Evolutionary conservation across 1,284 basidiomycete species (phyloP).

Genomic region (Bondarzewia mesenterica): DNA sequence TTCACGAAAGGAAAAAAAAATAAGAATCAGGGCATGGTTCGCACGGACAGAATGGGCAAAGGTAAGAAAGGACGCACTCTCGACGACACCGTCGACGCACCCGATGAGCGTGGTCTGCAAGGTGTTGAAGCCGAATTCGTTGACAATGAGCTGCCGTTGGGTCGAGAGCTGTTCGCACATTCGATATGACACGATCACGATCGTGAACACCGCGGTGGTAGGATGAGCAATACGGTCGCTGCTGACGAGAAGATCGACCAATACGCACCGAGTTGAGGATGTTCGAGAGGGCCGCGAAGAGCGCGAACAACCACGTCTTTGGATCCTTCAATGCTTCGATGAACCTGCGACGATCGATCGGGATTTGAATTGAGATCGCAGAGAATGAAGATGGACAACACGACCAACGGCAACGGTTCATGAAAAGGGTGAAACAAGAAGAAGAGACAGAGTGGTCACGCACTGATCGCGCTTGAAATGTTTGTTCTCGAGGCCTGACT

Average conservation of each 20-base stretch:
- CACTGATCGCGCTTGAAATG: conserved; percentile 34
- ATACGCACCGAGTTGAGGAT: conserved; percentile 46
- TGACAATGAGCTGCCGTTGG: conserved; percentile 60
- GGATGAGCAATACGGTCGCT: too few relatives aligned
- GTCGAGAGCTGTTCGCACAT: conserved; percentile 43
- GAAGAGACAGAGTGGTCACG: conserved; percentile 15
- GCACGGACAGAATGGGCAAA: conserved; percentile 1
- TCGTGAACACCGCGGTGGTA: not conserved
- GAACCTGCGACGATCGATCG: conserved; percentile 38
- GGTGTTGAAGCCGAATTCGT: conserved; percentile 57
- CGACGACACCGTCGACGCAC: conserved; percentile 58
- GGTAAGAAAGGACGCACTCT: conserved; percentile 28
- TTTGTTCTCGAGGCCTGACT: conserved; percentile 32
- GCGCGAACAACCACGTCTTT: conserved; percentile 65
- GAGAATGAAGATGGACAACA: not conserved
- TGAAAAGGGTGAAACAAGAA: not conserved
- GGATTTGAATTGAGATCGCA: not conserved
- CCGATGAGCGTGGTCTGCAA: conserved; percentile 64
- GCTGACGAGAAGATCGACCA: too few relatives aligned
- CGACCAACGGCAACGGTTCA: not conserved
- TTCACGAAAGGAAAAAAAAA: too few relatives aligned
- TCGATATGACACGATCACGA: not conserved
- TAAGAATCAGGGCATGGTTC: not conserved
- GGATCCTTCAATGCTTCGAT: conserved; percentile 60
- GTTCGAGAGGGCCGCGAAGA: conserved; percentile 55